These are phyloP conservation scores for Trypanosoma lewisi DNA, from an alignment of 208 protist genomes.

Conservation along the genomic window DNA sequence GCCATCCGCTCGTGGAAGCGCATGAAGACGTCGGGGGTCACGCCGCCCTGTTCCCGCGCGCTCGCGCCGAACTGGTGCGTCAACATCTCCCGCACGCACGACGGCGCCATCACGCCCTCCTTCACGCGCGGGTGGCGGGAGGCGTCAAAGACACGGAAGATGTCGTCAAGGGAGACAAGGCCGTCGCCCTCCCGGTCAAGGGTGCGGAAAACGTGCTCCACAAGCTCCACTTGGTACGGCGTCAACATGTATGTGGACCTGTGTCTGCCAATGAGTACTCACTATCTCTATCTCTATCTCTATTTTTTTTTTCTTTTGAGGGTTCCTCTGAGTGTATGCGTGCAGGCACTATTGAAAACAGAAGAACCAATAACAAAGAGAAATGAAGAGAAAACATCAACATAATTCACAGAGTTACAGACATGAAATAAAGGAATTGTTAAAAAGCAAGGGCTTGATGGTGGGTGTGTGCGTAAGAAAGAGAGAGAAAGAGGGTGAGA, in stretches of 20 bases:
- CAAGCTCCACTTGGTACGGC: constrained; percentile 13
- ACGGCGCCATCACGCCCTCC: constrained; percentile 69
- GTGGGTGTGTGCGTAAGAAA: too few species aligned
- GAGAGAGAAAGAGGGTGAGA: too few species aligned
- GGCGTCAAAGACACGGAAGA: constrained; percentile 57
- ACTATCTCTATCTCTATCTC: too few species aligned
- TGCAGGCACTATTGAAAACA: too few species aligned
- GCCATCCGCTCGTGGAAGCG: constrained; percentile 77
- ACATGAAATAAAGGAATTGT: neutral
- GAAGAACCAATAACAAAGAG: neutral
- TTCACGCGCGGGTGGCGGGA: constrained; percentile 74
- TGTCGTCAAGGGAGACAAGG: constrained; percentile 43
- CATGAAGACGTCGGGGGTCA: constrained; percentile 82
- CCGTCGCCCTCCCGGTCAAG: constrained; percentile 35
- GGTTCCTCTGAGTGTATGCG: too few species aligned
- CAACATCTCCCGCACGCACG: constrained; percentile 56
- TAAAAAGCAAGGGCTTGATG: too few species aligned
- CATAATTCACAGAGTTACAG: neutral
- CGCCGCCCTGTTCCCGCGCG: constrained; percentile 43
- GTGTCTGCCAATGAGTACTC: constrained; percentile 1
- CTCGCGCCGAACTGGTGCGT: constrained; percentile 55
- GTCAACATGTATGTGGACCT: constrained; percentile 18
- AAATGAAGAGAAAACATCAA: constrained; percentile 5
- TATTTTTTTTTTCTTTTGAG: too few species aligned
- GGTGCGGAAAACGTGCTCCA: constrained; percentile 24